Conservation (phyloP, 2,329 filamentous ascomycete genomes). For the Verticillium tricorpus region DNA sequence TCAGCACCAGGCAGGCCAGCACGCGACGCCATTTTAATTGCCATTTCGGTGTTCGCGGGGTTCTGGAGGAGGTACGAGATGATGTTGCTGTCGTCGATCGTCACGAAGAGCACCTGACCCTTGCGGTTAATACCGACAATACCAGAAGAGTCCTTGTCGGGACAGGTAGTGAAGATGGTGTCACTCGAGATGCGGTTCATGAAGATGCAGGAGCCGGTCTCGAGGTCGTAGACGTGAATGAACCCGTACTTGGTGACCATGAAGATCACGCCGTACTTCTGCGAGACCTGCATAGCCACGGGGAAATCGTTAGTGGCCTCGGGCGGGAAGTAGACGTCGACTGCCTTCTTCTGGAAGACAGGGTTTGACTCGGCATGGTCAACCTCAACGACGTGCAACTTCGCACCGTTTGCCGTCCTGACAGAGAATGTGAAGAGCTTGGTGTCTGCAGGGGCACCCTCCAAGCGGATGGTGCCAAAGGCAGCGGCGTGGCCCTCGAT, state of each 20-base stretch:
- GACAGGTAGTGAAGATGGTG: slow-evolving; percentile 92
- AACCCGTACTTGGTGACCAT: slow-evolving; percentile 98
- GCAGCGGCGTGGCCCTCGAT: slow-evolving; percentile 97
- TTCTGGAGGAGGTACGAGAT: slow-evolving; percentile 96
- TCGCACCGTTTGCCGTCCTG: slow-evolving; percentile 81
- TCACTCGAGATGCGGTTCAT: slow-evolving; percentile 99
- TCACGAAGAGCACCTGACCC: slow-evolving; percentile 92
- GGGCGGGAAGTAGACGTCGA: slow-evolving; percentile 95
- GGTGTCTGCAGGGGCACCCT: slow-evolving; percentile 84
- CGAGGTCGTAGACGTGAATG: slow-evolving; percentile 96
- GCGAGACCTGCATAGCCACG: slow-evolving; percentile 93
- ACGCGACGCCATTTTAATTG: slow-evolving; percentile 92
- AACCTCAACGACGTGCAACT: slow-evolving; percentile 96
- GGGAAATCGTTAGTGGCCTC: slow-evolving; percentile 97
- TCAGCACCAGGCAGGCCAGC: slow-evolving; percentile 93
- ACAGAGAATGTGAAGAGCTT: slow-evolving; percentile 98
- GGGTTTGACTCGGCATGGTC: slow-evolving; percentile 90
- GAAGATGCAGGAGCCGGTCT: slow-evolving; percentile 93
- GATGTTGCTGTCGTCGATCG: slow-evolving; percentile 84
- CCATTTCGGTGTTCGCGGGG: slow-evolving; percentile 87
- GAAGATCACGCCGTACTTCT: slow-evolving; percentile 95
- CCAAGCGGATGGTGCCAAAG: slow-evolving; percentile 84
- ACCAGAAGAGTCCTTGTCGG: slow-evolving; percentile 78
- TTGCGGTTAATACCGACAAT: slow-evolving; percentile 96
- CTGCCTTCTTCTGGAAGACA: slow-evolving; percentile 87